Conservation (phyloP, 2,329 filamentous ascomycete species). For the Xylaria sp. region DNA sequence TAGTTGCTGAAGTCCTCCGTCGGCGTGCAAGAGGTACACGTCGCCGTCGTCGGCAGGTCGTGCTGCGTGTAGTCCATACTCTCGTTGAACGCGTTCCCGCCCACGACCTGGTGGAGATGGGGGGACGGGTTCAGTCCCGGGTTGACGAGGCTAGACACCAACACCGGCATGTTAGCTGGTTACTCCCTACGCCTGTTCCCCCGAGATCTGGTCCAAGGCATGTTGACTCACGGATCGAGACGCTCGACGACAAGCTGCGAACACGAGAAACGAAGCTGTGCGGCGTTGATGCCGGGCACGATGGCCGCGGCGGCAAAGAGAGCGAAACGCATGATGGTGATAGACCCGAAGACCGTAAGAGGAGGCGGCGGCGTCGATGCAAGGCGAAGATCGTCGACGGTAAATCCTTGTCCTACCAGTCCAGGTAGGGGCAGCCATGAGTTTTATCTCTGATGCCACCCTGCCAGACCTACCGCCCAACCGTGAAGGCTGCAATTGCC, state of each 20-base stretch:
- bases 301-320: conserved; percentile 29
- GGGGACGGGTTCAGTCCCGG: conserved; percentile 32
- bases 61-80: conserved; percentile 30
- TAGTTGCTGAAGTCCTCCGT: conserved; percentile 36
- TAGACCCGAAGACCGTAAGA: conserved; percentile 1
- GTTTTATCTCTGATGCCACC: conserved; percentile 20
- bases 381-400: conserved; percentile 7
- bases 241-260: conserved; percentile 37
- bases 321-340: conserved; percentile 15
- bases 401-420: background rate
- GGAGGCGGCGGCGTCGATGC: conserved; percentile 5
- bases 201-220: no score
- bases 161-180: no score
- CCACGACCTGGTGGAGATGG: conserved; percentile 36
- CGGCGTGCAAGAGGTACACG: conserved; percentile 35
- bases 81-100: conserved; percentile 36
- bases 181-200: no score
- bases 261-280: conserved; percentile 37
- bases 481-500: conserved; percentile 22
- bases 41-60: conserved; percentile 32
- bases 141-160: conserved; percentile 30
- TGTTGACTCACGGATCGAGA: conserved; percentile 32
- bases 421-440: conserved; percentile 2
- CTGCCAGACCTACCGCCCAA: conserved; percentile 8
- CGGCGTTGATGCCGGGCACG: conserved; percentile 28